Conservation (phyloP, 768 basidiomycete genomes). For the Calvatia gigantea region DNA sequence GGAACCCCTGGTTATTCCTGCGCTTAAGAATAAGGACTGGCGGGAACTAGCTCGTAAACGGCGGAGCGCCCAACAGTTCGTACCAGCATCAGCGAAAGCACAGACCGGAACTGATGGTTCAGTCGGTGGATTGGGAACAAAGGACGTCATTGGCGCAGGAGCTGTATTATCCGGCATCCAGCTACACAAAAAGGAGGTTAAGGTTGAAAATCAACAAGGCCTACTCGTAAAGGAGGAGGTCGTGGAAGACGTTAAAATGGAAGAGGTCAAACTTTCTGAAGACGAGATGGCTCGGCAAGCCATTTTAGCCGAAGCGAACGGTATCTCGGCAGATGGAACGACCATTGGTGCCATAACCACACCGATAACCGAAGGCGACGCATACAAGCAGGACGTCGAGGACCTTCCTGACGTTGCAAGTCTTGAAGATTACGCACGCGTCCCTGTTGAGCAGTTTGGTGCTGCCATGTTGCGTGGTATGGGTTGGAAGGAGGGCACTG, state of each 20-base stretch:
- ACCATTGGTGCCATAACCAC: constrained; percentile 63
- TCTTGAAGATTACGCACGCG: constrained; percentile 81
- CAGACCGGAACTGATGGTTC: constrained; percentile 65
- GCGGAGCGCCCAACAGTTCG: constrained; percentile 48
- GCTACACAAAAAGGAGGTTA: constrained; percentile 31
- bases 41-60: constrained; percentile 71
- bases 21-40: constrained; percentile 90
- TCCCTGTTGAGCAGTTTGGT: constrained; percentile 92
- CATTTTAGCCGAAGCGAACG: constrained; percentile 56
- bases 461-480: constrained; percentile 91
- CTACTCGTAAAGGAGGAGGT: constrained; percentile 17
- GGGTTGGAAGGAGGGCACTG: constrained; percentile 89
- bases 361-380: constrained; percentile 74
- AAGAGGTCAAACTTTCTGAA: constrained; percentile 54
- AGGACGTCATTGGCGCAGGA: constrained; percentile 74
- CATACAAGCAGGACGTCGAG: constrained; percentile 77
- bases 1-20: constrained; percentile 80
- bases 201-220: constrained; percentile 23
- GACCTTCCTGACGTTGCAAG: constrained; percentile 76
- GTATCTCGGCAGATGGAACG: constrained; percentile 35
- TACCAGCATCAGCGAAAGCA: constrained; percentile 60
- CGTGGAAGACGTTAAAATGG: constrained; percentile 26
- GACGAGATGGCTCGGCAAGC: constrained; percentile 82
- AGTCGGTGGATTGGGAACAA: constrained; percentile 73
- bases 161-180: constrained; percentile 70